phyloP scores from a whole-genome alignment of 2,329 filamentous ascomycete genomes.

The Fusarium tuaranense region DNA sequence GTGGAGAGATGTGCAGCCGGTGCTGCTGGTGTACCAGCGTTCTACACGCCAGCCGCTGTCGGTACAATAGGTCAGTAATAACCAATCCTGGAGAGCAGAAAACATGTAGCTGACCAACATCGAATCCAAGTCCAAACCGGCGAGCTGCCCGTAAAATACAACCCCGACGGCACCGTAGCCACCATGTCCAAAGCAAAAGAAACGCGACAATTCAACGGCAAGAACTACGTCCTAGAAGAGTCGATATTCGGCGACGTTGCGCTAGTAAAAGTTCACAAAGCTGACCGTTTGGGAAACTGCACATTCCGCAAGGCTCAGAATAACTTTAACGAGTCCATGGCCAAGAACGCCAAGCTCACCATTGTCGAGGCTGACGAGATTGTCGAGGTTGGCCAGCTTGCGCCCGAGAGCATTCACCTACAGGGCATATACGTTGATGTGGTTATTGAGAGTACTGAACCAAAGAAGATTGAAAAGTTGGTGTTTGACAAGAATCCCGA shows the following conservation, averaged over 20 bases:
- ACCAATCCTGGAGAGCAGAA: background rate
- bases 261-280: slow-evolving; percentile 91
- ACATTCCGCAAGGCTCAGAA: slow-evolving; percentile 86
- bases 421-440: slow-evolving; percentile 91
- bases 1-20: slow-evolving; percentile 88
- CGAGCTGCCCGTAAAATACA: slow-evolving; percentile 82
- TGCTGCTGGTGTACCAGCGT: slow-evolving; percentile 88
- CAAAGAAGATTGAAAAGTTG: slow-evolving; percentile 86
- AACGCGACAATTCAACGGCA: slow-evolving; percentile 88
- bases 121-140: slow-evolving; percentile 76
- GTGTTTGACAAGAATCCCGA: slow-evolving; percentile 77
- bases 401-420: slow-evolving; percentile 83
- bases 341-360: slow-evolving; percentile 85
- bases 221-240: slow-evolving; percentile 88
- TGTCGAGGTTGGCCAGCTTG: slow-evolving; percentile 85
- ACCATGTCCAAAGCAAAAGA: slow-evolving; percentile 82
- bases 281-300: slow-evolving; percentile 89
- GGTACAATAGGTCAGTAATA: slow-evolving; percentile 70
- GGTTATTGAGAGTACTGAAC: slow-evolving; percentile 80
- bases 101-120: background rate
- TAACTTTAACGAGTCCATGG: slow-evolving; percentile 95
- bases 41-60: slow-evolving; percentile 88
- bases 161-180: slow-evolving; percentile 76
- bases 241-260: slow-evolving; percentile 89
- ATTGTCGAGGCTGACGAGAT: slow-evolving; percentile 93